Percentiles rank a stretch among this genome's conserved stretches.
Conservation (phyloP, 495 filamentous ascomycete genomes). For the Penicillium subrubescens region DNA sequence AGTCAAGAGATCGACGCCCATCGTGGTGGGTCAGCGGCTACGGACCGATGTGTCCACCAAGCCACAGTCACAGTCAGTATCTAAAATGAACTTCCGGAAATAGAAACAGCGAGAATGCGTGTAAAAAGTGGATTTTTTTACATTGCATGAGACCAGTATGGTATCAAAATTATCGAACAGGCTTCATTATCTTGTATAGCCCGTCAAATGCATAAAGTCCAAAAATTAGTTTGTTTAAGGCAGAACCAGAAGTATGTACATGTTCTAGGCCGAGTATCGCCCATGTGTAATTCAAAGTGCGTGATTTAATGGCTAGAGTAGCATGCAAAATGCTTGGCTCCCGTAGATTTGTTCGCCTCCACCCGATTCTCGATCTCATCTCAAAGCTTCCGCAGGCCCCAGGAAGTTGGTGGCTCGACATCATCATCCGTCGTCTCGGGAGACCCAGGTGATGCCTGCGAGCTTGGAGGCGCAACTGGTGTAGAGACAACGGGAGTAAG, state of each 20-base stretch:
- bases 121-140: background rate
- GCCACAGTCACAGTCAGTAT: background rate
- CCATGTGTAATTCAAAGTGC: background rate
- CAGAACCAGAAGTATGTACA: background rate
- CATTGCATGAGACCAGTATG: background rate
- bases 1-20: conserved; percentile 13
- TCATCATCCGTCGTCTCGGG: background rate
- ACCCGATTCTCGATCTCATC: background rate
- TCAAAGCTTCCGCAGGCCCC: background rate
- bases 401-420: background rate
- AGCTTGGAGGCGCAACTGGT: background rate
- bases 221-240: background rate
- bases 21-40: conserved; percentile 14
- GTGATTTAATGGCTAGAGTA: background rate
- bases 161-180: background rate
- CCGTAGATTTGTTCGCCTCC: background rate
- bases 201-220: background rate
- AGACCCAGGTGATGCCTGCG: background rate
- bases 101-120: background rate
- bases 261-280: background rate
- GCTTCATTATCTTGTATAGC: background rate
- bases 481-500: background rate
- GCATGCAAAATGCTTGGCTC: background rate
- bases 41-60: conserved; percentile 11
- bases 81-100: background rate